Base-by-base conservation (phyloP, 2,329 filamentous ascomycete species). In the Dryadomyces quercivorus region DNA sequence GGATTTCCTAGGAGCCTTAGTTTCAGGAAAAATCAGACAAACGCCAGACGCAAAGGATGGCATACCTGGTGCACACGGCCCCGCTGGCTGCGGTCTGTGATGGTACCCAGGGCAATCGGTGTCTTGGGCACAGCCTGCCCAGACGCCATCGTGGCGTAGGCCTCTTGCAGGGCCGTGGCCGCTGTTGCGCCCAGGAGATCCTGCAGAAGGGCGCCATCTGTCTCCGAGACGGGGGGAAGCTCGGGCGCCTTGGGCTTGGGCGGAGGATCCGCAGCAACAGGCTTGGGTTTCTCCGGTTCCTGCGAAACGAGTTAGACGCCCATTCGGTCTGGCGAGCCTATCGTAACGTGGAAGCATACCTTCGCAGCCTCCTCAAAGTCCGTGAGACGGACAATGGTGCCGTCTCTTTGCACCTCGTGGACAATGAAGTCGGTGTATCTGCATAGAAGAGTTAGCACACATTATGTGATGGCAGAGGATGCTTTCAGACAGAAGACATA, bases 381-480 rank as follows among this genome's bases (percentile, higher is more conserved):
- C 5, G 54, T 74, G 50, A 96, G 72, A 67, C 92, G 88, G 52
- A 93, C 67, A 15, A 95, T 87, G 53, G 82, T 70, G 16, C 90
- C 90, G 63, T 85, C 80, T 34, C 84, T 82, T 20, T 79, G 72
- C 58, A 96, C 92, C 68, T 96, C 91, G 64, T 95, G 91, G 62
- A 96, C 91, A 61, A 93, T 75, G 63, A 96, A 96, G 67, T 96
- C 91, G 4, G 90, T 92, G 68, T 91, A 96, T 60, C 88, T 81
- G 31, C 48, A 8, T 15, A 18, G n/a, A 5, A 36, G 12, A 18
- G 55, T 60, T 44, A 62, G 59, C 20, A 47, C 38, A 53, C 45
- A 16, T 45, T 16, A 5, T 16, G 15, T 31, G 18, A 4, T 21
- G 13, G 10, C 9, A 31, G 4, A 20, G n/a, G 2, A 12, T 10